Evolutionary conservation across 2,329 filamentous ascomycete species (phyloP).

Genomic region (Dichotomopilus funicola): DNA sequence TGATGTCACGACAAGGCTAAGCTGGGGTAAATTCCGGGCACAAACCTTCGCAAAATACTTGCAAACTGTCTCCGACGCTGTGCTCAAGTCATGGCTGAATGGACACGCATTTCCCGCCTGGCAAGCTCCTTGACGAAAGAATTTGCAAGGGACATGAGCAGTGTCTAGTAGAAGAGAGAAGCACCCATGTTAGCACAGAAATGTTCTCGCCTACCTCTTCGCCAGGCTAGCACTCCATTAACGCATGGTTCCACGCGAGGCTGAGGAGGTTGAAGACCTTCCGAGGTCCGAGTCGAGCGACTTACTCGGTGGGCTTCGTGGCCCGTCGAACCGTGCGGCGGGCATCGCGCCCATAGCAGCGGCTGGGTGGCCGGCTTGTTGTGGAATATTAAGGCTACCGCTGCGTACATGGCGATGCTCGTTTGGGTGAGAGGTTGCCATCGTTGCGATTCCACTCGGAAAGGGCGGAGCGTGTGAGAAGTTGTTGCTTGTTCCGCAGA

Average conservation of each 20-base stretch:
- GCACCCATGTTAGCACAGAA: not conserved
- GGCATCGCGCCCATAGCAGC: constrained; percentile 33
- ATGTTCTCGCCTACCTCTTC: too few relatives aligned
- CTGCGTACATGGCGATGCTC: constrained; percentile 45
- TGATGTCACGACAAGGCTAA: not conserved
- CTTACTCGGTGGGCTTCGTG: constrained; percentile 58
- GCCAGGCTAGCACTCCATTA: too few relatives aligned
- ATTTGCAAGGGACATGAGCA: constrained; percentile 97
- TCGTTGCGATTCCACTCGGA: constrained; percentile 9
- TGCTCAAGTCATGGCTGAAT: constrained; percentile 88
- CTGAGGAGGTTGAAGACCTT: too few relatives aligned
- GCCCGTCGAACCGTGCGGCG: constrained; percentile 47
- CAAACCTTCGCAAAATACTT: constrained; percentile 97
- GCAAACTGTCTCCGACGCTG: constrained; percentile 81
- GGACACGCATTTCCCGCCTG: constrained; percentile 95
- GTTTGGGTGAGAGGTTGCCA: constrained; percentile 25
- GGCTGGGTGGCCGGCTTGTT: constrained; percentile 25
- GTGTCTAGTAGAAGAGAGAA: constrained; percentile 57
- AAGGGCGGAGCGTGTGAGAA: constrained; percentile 8
- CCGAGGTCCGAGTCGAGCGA: constrained; percentile 19
- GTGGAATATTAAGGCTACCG: constrained; percentile 49
- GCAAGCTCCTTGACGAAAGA: constrained; percentile 93
- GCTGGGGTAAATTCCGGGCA: constrained; percentile 10
- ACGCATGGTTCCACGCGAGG: too few relatives aligned
- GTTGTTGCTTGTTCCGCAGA: not conserved